phyloP scores from a whole-genome alignment of 495 filamentous ascomycete species.

The Copromyces sp. region DNA sequence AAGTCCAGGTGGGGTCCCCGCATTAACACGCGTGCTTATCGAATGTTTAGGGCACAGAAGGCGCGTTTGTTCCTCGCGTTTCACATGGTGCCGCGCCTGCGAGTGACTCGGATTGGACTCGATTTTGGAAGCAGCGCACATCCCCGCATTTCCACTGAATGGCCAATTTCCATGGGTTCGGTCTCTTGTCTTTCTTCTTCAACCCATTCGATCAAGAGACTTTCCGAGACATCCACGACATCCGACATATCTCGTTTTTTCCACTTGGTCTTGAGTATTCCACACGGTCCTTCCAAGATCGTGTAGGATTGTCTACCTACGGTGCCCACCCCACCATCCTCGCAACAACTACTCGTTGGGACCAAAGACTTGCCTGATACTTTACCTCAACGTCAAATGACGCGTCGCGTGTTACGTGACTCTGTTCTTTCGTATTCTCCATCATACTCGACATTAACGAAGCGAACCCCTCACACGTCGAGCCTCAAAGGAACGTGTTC shows the following conservation, averaged over 20 bases:
- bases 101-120: background rate
- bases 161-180: background rate
- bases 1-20: background rate
- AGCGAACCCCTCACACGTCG: background rate
- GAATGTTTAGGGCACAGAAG: background rate
- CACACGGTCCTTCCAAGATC: background rate
- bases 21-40: background rate
- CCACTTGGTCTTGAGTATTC: background rate
- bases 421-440: background rate
- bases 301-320: background rate
- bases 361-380: background rate
- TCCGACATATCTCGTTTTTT: background rate
- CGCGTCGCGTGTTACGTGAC: background rate
- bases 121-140: background rate
- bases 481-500: background rate
- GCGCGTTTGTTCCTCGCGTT: background rate
- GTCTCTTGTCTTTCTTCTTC: background rate
- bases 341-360: background rate
- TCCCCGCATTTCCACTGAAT: background rate
- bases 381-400: background rate
- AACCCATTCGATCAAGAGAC: background rate
- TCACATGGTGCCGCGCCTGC: background rate
- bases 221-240: background rate
- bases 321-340: background rate
- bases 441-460: background rate